phyloP scores from a whole-genome alignment of 2,329 filamentous ascomycete genomes.

The Penicillium olsonii region DNA sequence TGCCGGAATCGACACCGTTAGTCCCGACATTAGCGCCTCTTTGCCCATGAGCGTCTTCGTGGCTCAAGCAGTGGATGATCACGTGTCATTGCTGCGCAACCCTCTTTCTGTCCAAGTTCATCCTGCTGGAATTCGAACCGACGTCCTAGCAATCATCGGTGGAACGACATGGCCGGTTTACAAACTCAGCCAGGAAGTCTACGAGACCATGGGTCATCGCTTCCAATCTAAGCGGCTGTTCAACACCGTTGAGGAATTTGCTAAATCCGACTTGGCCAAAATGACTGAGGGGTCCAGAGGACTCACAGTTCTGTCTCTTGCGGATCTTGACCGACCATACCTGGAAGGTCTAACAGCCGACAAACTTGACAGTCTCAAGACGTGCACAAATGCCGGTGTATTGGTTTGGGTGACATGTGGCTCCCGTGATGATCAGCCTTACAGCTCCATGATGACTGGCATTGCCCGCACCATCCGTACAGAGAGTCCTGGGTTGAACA shows the following conservation, averaged over 20 bases:
- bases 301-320: neutral
- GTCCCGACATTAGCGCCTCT: neutral
- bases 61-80: neutral
- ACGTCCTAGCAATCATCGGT: neutral
- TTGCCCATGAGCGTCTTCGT: neutral
- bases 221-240: neutral
- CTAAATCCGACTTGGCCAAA: neutral
- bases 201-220: neutral
- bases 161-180: neutral
- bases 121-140: neutral
- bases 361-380: neutral
- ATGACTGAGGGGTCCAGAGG: neutral
- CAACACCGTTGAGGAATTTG: neutral
- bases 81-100: neutral
- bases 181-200: neutral
- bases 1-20: slow-evolving; percentile 2
- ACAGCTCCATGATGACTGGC: neutral
- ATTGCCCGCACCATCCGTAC: neutral
- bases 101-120: neutral
- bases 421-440: neutral
- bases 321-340: neutral
- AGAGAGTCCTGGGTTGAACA: neutral
- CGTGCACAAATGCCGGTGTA: neutral
- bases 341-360: neutral
- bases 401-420: neutral